Evolutionary conservation across 2,329 filamentous ascomycete genomes (phyloP).

Genomic region (Phoma sp.): DNA sequence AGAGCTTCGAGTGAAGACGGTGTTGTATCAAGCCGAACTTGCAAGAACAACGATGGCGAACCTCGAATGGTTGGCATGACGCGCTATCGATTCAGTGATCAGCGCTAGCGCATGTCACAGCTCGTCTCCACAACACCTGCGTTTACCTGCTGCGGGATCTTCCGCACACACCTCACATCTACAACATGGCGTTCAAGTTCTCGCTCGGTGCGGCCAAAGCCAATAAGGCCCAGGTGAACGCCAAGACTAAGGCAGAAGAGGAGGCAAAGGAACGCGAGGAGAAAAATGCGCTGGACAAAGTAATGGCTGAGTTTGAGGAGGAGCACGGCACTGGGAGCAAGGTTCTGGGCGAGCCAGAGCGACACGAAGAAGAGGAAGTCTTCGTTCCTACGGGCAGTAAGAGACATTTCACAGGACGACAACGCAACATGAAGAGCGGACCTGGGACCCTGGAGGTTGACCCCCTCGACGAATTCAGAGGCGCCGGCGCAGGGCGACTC

Average conservation of each 20-base stretch:
- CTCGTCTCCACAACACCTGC: neutral
- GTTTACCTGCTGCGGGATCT: conserved; percentile 15
- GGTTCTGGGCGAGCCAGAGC: conserved; percentile 32
- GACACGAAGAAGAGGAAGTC: conserved; percentile 27
- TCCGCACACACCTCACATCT: conserved; percentile 7
- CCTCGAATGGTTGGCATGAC: conserved; percentile 4
- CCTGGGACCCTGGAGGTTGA: conserved; percentile 40
- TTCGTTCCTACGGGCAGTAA: conserved; percentile 39
- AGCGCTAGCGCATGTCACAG: conserved; percentile 13
- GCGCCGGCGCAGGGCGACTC: conserved; percentile 20
- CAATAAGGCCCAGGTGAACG: conserved; percentile 31
- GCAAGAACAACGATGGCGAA: conserved; percentile 1
- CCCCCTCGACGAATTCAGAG: conserved; percentile 30
- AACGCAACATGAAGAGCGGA: conserved; percentile 41
- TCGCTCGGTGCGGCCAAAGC: conserved; percentile 34
- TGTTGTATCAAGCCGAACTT: neutral
- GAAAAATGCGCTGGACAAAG: conserved; percentile 37
- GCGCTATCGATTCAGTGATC: conserved; percentile 23
- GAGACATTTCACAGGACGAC: conserved; percentile 38
- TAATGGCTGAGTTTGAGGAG: conserved; percentile 40
- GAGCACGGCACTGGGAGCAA: conserved; percentile 36
- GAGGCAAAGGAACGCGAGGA: conserved; percentile 41
- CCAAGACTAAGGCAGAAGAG: conserved; percentile 39
- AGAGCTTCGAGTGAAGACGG: no score
- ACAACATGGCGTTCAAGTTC: conserved; percentile 39